Evolutionary conservation across 2,329 filamentous ascomycete genomes (phyloP).

Genomic region (Ustilaginoidea virens): DNA sequence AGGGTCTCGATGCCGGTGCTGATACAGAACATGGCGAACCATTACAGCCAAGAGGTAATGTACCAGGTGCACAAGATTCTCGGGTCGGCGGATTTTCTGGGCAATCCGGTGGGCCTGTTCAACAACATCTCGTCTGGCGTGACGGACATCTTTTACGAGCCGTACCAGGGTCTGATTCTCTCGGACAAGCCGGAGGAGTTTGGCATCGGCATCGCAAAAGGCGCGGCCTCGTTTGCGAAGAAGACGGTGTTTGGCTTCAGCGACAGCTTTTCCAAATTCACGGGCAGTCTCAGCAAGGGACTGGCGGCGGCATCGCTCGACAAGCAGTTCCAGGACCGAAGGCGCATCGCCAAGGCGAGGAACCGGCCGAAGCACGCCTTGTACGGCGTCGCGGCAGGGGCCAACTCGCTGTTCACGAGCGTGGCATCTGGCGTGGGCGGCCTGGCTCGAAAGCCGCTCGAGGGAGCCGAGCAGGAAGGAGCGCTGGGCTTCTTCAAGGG

Average conservation of each 20-base stretch:
- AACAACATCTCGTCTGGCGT: constrained; percentile 97
- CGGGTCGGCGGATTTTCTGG: constrained; percentile 91
- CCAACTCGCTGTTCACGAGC: constrained; percentile 86
- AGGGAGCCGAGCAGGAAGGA: constrained; percentile 92
- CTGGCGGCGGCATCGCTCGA: constrained; percentile 89
- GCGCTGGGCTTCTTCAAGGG: constrained; percentile 93
- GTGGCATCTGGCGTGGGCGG: constrained; percentile 89
- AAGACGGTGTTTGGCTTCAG: constrained; percentile 96
- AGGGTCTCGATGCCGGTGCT: constrained; percentile 76
- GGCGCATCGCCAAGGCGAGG: constrained; percentile 80
- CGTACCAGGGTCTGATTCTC: constrained; percentile 93
- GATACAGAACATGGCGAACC: constrained; percentile 72
- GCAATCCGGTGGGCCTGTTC: constrained; percentile 94
- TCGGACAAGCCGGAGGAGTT: constrained; percentile 92
- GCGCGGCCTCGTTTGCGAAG: constrained; percentile 92
- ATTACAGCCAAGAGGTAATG: constrained; percentile 93
- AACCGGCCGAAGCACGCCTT: constrained; percentile 95
- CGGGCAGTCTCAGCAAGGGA: constrained; percentile 91
- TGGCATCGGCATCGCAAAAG: constrained; percentile 88
- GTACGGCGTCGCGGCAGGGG: constrained; percentile 88
- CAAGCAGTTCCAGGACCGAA: constrained; percentile 95
- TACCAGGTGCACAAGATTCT: constrained; percentile 96
- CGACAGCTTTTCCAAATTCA: constrained; percentile 95
- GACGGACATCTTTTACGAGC: constrained; percentile 97
- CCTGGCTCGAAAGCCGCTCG: constrained; percentile 79